Evolutionary conservation across 2,329 filamentous ascomycete genomes (phyloP), one percentile per base, ranked within the genome.

Genomic region (Diaporthe velutina): DNA sequence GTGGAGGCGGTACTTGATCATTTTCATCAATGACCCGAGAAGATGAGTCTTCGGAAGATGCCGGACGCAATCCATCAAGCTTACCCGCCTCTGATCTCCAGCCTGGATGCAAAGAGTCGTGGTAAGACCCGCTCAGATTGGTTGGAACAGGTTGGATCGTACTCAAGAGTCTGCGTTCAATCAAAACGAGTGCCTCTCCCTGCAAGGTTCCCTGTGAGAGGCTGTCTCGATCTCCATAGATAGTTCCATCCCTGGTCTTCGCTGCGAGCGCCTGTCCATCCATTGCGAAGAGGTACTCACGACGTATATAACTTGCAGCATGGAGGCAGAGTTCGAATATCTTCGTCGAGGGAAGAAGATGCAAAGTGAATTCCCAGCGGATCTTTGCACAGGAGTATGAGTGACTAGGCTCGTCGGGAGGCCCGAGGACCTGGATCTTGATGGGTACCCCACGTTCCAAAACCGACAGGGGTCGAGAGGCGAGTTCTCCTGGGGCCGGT

Each of bases 1-100:
- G 54, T 38, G 70, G 70, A 42, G 70, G 70, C 4, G 57, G 54
- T 28, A 61, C 48, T 9, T 13, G 35, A 35, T 64, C 57, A 13
- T 12, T 2, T 6, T 42, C 57, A 17, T 42, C 45, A 22, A 13
- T 22, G 17, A 5, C 22, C 22, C 13, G n/a, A 19, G 25, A 10
- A n/a, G 15, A 15, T 6, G 33, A 8, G 3, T 40, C 22, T 68
- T 1, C 9, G 10, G 48, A 3, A 22, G 17, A 40, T 7, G 8
- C 8, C 40, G 48, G 17, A 45, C 1, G 13, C 19, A 25, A 1
- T 8, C 7, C 25, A 10, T 40, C 12, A 12, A 19, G 57, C 4
- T 33, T 22, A 22, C 13, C 8, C 3, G 61, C 9, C 3, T 4
- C 42, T 19, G 55, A 42, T 40, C 4, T 30, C 54, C 35, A 40